Evolutionary conservation across 2,329 filamentous ascomycete genomes (phyloP), one percentile per base, ranked within the genome.

Genomic region (Pestalotiopsis sp.): DNA sequence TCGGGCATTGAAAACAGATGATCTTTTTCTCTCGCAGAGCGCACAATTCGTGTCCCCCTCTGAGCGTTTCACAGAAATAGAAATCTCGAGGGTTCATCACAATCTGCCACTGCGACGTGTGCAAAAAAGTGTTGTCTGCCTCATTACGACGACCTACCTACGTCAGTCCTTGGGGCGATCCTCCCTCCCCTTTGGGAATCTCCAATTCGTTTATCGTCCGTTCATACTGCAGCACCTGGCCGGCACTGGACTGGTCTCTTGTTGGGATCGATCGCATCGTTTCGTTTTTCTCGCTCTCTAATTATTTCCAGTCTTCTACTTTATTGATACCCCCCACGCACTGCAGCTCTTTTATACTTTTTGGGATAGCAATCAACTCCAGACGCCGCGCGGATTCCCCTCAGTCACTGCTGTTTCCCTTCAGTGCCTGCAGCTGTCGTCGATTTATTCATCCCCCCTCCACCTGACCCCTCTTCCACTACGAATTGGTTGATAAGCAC

Each of bases 111-210:
- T 62, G 31, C 27, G 40, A 65, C 38, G 38, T 36, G 31, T 36
- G 20, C 23, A 6, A 23, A 31, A 40, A 60, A 57, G 60, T 20
- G 38, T 62, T 38, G 58, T 62, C 41, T 63, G 59, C 58, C 31
- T 31, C 52, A 38, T 38, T 20, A 25, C 13, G 49, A 65, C 52
- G 11, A 52, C 17, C 20, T 52, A 20, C 45, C 31, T 65, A 69
- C 65, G 65, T 67, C 68, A 67, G 59, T 61, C 61, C 56, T 31
- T 40, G 45, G 68, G 31, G 58, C 68, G 45, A 59, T 65, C 68
- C 27, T 40, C 60, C 58, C 38, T 38, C 66, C 52, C 66, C 49
- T 65, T 49, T 36, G 40, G n/a, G 23, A 49, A 45, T 40, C 62
- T 31, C 62, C 38, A 52, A 45, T 52, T 40, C 20, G 27, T 38